Conservation (phyloP, 1,284 basidiomycete genomes). For the Fomitopsis betulina region DNA sequence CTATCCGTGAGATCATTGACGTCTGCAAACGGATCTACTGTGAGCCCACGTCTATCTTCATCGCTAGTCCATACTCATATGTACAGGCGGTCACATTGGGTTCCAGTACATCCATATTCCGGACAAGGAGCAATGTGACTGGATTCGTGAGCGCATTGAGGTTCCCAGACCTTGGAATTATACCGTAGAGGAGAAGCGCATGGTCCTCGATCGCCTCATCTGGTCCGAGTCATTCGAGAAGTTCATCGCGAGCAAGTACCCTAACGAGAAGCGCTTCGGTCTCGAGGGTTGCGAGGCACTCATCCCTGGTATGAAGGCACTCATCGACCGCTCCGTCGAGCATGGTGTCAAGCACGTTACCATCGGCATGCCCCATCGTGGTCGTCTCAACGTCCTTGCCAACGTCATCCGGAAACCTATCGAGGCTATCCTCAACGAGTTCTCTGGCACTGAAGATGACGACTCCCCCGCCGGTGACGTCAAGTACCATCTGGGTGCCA, state of each 20-base stretch:
- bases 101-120: conserved; percentile 99
- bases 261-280: conserved; percentile 99
- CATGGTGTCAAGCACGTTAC: conserved; percentile 94
- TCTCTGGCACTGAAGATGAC: conserved; percentile 72
- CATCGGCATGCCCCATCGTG: conserved; percentile 99
- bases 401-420: conserved; percentile 99
- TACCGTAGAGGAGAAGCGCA: conserved; percentile 95
- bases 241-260: conserved; percentile 97
- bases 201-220: conserved; percentile 98
- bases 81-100: conserved; percentile 84
- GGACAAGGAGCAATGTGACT: conserved; percentile 98
- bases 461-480: conserved; percentile 93
- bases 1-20: conserved; percentile 89
- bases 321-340: conserved; percentile 98
- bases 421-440: conserved; percentile 98
- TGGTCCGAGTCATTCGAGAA: conserved; percentile 99
- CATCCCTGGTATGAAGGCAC: conserved; percentile 98
- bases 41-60: conserved; percentile 24
- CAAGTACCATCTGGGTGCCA: conserved; percentile 99
- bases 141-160: conserved; percentile 97
- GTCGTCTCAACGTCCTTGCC: conserved; percentile 94
- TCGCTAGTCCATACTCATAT: not conserved
- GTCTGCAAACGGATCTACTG: conserved; percentile 95
- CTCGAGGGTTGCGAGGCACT: conserved; percentile 98
- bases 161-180: conserved; percentile 99